These are phyloP conservation scores for Pythium oligandrum DNA, from an alignment of 352 stramenopile genomes.

Conservation along the genomic window DNA sequence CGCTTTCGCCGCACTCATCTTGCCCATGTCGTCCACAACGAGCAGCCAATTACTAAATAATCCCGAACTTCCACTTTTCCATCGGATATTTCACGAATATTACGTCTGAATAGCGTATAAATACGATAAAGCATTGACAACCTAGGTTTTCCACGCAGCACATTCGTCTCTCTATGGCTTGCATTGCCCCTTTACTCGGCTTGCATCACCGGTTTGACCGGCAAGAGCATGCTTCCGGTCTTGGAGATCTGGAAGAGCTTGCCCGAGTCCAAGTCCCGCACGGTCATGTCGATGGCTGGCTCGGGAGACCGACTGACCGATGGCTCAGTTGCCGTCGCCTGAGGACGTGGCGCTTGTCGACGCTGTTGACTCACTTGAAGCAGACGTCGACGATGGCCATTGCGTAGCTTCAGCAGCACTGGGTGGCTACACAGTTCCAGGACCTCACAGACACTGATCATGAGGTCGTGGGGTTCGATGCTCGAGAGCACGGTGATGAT, in stretches of 20 bases:
- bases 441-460: conserved; percentile 77
- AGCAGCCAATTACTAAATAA: too few species aligned
- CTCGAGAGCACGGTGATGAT: conserved; percentile 46
- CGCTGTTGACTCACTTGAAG: conserved; percentile 5
- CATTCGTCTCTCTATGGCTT: too few species aligned
- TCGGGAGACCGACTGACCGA: not conserved
- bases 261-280: conserved; percentile 66
- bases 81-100: too few species aligned
- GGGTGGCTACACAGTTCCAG: conserved; percentile 71
- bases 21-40: not conserved
- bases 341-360: conserved; percentile 1
- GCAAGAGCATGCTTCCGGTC: conserved; percentile 55
- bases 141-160: too few species aligned
- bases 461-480: conserved; percentile 53
- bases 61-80: too few species aligned
- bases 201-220: conserved; percentile 19
- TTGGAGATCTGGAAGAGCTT: conserved; percentile 67
- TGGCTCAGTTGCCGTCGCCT: conserved; percentile 4
- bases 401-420: conserved; percentile 72
- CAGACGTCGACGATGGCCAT: conserved; percentile 60
- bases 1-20: conserved; percentile 8
- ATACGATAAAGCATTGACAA: too few species aligned
- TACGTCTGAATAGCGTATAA: too few species aligned
- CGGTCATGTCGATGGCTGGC: conserved; percentile 34
- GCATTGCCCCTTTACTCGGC: too few species aligned